A percentile compares a stretch with the other conserved stretches of the same genome.
phyloP scores from a whole-genome alignment of 768 basidiomycete genomes.

The Cubamyces lactineus region DNA sequence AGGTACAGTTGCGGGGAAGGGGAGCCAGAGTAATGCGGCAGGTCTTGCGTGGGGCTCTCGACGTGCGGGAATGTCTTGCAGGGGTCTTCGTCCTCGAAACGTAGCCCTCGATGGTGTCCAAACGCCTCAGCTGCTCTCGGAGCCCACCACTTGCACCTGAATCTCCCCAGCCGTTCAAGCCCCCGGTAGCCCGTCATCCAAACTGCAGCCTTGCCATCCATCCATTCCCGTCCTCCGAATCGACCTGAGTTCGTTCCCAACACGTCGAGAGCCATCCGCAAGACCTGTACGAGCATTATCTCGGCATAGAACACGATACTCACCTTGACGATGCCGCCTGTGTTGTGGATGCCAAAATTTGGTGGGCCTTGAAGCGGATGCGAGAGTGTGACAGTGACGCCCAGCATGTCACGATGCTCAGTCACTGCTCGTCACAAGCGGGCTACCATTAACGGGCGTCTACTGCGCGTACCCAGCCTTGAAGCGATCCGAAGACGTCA shows the following conservation, averaged over 20 bases:
- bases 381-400: constrained; percentile 20
- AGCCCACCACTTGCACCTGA: no score
- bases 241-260: constrained; percentile 4
- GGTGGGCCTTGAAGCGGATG: constrained; percentile 13
- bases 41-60: constrained; percentile 8
- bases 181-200: constrained; percentile 24
- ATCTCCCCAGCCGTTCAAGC: no score
- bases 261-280: constrained; percentile 13
- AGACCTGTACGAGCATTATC: constrained; percentile 17
- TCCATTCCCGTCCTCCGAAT: constrained; percentile 10
- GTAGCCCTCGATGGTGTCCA: no score
- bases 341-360: constrained; percentile 28
- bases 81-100: neutral
- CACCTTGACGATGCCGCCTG: constrained; percentile 38
- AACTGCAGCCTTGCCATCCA: constrained; percentile 25
- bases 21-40: neutral
- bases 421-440: neutral
- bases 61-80: neutral
- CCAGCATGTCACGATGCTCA: neutral
- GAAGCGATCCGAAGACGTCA: neutral
- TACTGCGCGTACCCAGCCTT: neutral
- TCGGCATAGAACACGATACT: constrained; percentile 23
- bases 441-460: neutral
- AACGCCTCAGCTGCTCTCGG: no score
- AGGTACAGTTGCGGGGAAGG: neutral